Evolutionary conservation across 345 rosid species (phyloP), one percentile per base, ranked within the genome.

Genomic region (Bruguiera sexangula): DNA sequence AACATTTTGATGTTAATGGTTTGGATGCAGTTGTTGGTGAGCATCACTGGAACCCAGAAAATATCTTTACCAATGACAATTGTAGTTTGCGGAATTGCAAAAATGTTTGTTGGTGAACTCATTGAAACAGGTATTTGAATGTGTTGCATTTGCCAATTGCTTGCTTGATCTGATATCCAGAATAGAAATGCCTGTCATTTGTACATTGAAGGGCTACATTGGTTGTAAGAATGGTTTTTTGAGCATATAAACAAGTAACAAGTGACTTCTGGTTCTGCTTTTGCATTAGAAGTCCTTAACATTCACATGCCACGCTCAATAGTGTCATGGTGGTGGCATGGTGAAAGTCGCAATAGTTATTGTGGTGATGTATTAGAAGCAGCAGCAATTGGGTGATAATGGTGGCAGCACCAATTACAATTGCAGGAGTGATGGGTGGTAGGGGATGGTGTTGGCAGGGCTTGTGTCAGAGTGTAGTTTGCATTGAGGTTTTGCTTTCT

Each of bases 71-170:
- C 97, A 19, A 85, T 96, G 86, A 88, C 89, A 4, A 96, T 90
- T 51, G 97, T 84, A 6, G 89, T 86, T 59, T 92, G 96, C 68
- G 98, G 98, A 63, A 92, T 96, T 37, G 95, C 96, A 9, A 96
- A 96, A 82, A 88, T 96, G 99, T 96, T 92, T 80, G 99, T 92
- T n/a, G 98, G 98, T n/a, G 98, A 96, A 71, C 92, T 92, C 61
- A 84, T 96, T 32, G 99, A 96, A 82, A 90, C 90, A 82, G 98
- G 99, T 90, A 60, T 29, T 66, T 4, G 3, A 69, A 34, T 57
- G 27, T 37, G 34, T 67, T n/a, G 39, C 36, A 5, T 22, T 21
- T 5, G 2, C 8, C 26, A 2, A 21, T 31, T 4, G 15, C 32
- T 65, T 29, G 13, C 3, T 8, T 27, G 60, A 46, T 59, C 50